Percentiles rank a stretch among this genome's conserved stretches.
phyloP scores from a whole-genome alignment of 1,284 basidiomycete species.

The Pseudozyma sp. region DNA sequence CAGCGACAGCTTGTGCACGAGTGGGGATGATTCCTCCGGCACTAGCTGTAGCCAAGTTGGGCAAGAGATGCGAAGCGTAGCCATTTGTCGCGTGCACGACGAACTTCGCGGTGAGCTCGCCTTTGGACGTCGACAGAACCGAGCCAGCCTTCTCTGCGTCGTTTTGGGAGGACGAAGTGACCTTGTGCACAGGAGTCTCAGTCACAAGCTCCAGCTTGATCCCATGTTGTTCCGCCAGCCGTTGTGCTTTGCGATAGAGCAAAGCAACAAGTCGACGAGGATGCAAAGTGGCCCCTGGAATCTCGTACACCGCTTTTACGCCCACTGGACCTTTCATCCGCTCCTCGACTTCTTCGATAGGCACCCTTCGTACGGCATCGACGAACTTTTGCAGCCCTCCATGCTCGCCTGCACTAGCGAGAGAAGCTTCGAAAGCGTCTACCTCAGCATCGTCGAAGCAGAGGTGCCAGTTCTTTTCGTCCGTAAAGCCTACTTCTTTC shows the following conservation, averaged over 20 bases:
- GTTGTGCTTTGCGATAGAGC: constrained; percentile 21
- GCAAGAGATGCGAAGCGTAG: constrained; percentile 78
- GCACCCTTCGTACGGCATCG: constrained; percentile 27
- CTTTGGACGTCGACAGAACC: constrained; percentile 5
- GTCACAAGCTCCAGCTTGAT: constrained; percentile 34
- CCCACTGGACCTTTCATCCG: constrained; percentile 22
- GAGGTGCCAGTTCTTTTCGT: constrained; percentile 52
- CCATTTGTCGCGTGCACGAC: constrained; percentile 85
- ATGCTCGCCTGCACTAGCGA: constrained; percentile 25
- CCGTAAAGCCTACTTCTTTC: constrained; percentile 25
- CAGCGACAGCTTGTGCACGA: constrained; percentile 79
- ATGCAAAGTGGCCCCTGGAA: constrained; percentile 52
- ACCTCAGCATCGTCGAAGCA: constrained; percentile 41
- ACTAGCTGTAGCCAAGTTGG: constrained; percentile 74
- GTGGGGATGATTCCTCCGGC: constrained; percentile 75
- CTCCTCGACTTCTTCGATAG: constrained; percentile 30
- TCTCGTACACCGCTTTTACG: constrained; percentile 46
- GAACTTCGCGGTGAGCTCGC: constrained; percentile 72
- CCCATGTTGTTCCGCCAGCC: constrained; percentile 9
- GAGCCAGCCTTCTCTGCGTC: too few species aligned
- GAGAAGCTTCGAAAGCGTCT: constrained; percentile 36
- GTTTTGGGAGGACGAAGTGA: neutral
- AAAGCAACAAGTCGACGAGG: constrained; percentile 39
- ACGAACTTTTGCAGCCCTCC: constrained; percentile 25
- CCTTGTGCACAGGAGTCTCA: constrained; percentile 27